Conservation (phyloP, 257 asterid genomes). For the Jaltomata sinuosa region DNA sequence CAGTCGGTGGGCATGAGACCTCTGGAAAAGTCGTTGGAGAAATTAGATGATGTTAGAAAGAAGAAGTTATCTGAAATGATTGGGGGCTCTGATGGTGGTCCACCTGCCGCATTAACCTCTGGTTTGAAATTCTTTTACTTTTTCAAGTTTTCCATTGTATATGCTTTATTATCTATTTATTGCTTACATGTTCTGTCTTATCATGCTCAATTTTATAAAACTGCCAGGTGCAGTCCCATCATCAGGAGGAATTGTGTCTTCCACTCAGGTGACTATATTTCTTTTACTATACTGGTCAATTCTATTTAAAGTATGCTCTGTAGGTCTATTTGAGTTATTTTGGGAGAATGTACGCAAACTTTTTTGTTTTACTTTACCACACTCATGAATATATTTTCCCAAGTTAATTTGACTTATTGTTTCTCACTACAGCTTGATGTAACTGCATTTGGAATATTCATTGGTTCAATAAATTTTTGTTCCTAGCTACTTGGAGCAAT, state of each 20-base stretch:
- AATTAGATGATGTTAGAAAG: constrained; percentile 86
- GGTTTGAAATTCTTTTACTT: constrained; percentile 32
- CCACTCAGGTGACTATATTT: constrained; percentile 42
- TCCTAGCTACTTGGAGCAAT: neutral
- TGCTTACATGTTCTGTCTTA: neutral
- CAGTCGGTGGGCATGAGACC: constrained; percentile 98
- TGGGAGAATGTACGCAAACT: neutral
- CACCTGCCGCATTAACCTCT: constrained; percentile 35
- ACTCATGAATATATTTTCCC: neutral
- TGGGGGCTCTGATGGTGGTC: constrained; percentile 62
- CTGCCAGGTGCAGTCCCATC: constrained; percentile 47
- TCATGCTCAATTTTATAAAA: constrained; percentile 12
- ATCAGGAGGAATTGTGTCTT: constrained; percentile 38
- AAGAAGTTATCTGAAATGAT: constrained; percentile 97
- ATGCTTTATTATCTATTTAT: neutral
- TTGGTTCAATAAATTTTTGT: neutral
- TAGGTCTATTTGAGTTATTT: neutral
- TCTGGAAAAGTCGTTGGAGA: constrained; percentile 82
- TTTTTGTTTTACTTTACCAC: neutral
- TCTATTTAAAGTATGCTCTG: neutral
- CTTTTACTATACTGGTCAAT: neutral
- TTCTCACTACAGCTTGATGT: neutral
- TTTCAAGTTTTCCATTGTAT: neutral
- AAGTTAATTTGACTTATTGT: neutral
- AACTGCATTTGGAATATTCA: neutral